Base-by-base conservation (phyloP, 169 alveolate species). In the Plasmodium vinckei region DNA sequence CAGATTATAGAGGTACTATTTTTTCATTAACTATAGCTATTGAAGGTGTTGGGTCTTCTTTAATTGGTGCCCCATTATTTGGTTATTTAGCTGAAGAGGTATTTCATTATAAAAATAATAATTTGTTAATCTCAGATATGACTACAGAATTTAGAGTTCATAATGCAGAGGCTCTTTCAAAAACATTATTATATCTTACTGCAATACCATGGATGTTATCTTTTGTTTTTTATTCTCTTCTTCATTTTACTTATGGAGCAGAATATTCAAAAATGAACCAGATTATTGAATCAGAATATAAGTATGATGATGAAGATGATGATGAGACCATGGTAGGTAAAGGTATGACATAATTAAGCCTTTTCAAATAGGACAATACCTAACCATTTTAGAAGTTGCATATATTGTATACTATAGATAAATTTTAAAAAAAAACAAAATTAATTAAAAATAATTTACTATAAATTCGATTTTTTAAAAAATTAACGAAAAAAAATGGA, bases 1-100 rank as follows among this genome's bases (percentile, higher is more conserved):
- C 98, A 33, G 94, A 95, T 75, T 95, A 95, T 88, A 95, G 96
- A 61, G 98, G 97, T n/a, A 94, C 98, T 13, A 96, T 96, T 15
- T 73, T 88, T 72, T 87, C 92, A 60, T 88, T 94, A 95, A 92
- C 94, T 51, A 94, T 96, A 25, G 95, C 97, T 21, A 87, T 95
- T 54, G 98, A 96, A 65, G 98, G 98, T 10, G 92, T 95, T 33
- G 92, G 96, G 7, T 96, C 98, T 9, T 95, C 97, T n/a, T 57
- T 94, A 53, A 65, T 94, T 39, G 98, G 98, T 72, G 96, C 97
- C 2, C 98, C 98, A 0, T 93, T 96, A 54, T 94, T 96, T 44
- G 98, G 98, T 7, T 73, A 92, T 67, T 56, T 97, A 67, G 95
- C 97, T 6, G 98, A 97, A 77, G 79, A 87, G 54, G 96, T 90